A percentile compares a stretch with the other conserved stretches of the same genome.
Conservation (phyloP, 768 basidiomycete genomes). For the Galerina marginata region DNA sequence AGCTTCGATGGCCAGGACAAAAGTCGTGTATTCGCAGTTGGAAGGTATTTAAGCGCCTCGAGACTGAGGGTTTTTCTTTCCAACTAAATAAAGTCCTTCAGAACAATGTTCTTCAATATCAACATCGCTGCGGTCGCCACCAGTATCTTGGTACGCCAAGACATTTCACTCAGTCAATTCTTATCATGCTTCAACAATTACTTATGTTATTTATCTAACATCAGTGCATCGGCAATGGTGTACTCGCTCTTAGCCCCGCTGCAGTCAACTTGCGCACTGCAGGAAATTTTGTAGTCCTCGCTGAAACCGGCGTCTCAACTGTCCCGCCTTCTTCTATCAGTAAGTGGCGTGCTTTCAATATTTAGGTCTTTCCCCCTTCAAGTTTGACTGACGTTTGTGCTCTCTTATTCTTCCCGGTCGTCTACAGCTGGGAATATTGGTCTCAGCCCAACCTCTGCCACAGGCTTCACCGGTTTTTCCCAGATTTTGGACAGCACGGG, state of each 20-base stretch:
- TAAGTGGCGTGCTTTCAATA: neutral
- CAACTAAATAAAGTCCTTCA: neutral
- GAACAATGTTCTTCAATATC: neutral
- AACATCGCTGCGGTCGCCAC: neutral
- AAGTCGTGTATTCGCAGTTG: too few species aligned
- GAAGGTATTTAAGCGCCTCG: too few species aligned
- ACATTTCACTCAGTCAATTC: neutral
- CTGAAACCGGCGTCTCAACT: constrained; percentile 19
- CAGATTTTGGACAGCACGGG: constrained; percentile 19
- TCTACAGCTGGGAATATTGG: too few species aligned
- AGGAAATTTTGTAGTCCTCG: constrained; percentile 15
- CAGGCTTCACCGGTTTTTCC: constrained; percentile 27
- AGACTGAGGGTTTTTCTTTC: neutral
- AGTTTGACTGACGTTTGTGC: too few species aligned
- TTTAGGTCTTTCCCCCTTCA: too few species aligned
- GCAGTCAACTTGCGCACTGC: constrained; percentile 19
- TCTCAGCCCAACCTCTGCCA: constrained; percentile 25
- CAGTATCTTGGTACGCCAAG: neutral
- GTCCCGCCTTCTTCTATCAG: constrained; percentile 18
- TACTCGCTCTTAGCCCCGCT: constrained; percentile 1
- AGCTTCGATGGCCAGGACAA: too few species aligned
- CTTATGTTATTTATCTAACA: neutral
- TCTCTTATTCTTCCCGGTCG: too few species aligned
- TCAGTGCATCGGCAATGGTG: constrained; percentile 10
- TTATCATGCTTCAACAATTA: neutral